Evolutionary conservation across 1,284 basidiomycete species (phyloP).

Genomic region (Cryptococcus depauperatus): DNA sequence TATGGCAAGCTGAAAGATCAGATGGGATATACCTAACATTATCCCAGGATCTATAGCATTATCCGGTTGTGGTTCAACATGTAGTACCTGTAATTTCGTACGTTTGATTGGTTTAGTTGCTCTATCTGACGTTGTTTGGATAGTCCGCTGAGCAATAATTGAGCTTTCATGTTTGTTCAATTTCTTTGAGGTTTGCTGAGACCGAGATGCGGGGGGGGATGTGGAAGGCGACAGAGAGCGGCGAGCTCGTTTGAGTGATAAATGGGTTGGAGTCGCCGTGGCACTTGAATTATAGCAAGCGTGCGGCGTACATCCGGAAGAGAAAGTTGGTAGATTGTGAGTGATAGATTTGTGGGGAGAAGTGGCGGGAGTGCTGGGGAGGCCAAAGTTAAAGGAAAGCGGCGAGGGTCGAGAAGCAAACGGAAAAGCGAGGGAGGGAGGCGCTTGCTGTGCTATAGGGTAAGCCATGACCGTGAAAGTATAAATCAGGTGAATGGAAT

Average conservation of each 20-base stretch:
- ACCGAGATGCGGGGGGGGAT: slow-evolving; percentile 18
- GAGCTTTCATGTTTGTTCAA: no score
- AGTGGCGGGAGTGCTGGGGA: slow-evolving; percentile 8
- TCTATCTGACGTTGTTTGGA: no score
- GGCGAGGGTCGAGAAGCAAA: slow-evolving; percentile 34
- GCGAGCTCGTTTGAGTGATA: slow-evolving; percentile 17
- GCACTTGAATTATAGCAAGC: slow-evolving; percentile 20
- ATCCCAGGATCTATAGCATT: slow-evolving; percentile 35
- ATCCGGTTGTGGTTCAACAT: neutral
- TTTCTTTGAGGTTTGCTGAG: slow-evolving; percentile 6
- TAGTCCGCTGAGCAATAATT: no score
- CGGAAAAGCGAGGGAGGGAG: slow-evolving; percentile 33
- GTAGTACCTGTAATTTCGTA: slow-evolving; percentile 15
- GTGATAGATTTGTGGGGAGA: slow-evolving; percentile 2
- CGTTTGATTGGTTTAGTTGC: slow-evolving; percentile 19
- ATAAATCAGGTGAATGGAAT: no score
- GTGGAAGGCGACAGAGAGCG: slow-evolving; percentile 23
- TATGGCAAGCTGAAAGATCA: no score
- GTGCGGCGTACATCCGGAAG: slow-evolving; percentile 11
- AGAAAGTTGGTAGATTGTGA: slow-evolving; percentile 6
- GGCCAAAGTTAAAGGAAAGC: slow-evolving; percentile 36
- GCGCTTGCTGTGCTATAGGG: slow-evolving; percentile 39
- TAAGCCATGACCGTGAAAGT: slow-evolving; percentile 32
- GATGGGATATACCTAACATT: slow-evolving; percentile 36
- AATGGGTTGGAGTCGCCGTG: slow-evolving; percentile 6